A percentile compares a stretch with the other conserved stretches of the same genome.
These are phyloP conservation scores for Hansfordia pulvinata DNA, from an alignment of 2,329 filamentous ascomycete species.

Conservation along the genomic window DNA sequence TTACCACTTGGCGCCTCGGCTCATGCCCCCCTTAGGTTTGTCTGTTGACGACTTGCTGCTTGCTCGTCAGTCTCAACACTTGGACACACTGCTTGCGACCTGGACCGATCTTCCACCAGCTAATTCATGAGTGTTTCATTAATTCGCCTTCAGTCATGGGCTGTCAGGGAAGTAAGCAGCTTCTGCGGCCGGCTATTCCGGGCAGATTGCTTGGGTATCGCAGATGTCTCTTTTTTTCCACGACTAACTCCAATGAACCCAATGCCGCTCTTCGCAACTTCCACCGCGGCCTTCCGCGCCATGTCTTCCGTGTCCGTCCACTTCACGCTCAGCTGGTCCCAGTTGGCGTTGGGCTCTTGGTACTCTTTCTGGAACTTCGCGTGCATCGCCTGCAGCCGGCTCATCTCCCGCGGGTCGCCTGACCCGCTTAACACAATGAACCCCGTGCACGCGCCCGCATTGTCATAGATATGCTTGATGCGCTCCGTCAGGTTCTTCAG, in stretches of 20 bases:
- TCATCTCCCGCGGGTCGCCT: conserved; percentile 55
- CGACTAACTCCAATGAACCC: conserved; percentile 53
- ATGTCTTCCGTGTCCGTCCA: conserved; percentile 58
- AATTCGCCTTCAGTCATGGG: too few species aligned
- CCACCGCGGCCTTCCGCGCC: conserved; percentile 41
- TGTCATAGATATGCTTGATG: conserved; percentile 39
- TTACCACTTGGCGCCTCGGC: too few species aligned
- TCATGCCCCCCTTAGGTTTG: too few species aligned
- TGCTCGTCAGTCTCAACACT: too few species aligned
- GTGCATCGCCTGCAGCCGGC: conserved; percentile 44
- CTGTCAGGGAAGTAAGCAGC: too few species aligned
- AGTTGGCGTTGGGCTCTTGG: conserved; percentile 47
- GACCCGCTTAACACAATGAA: conserved; percentile 53
- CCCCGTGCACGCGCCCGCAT: conserved; percentile 50
- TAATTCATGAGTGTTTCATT: too few species aligned
- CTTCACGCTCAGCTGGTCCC: conserved; percentile 52
- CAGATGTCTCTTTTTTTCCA: conserved; percentile 35
- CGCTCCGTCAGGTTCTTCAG: conserved; percentile 31
- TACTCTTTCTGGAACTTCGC: conserved; percentile 50
- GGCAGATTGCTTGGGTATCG: too few species aligned
- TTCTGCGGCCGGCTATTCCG: too few species aligned
- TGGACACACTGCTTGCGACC: too few species aligned
- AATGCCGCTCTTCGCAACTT: conserved; percentile 44
- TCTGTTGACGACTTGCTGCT: too few species aligned
- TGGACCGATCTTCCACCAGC: too few species aligned